Conservation (phyloP, 768 basidiomycete genomes). For the Hemileccinum impolitum region DNA sequence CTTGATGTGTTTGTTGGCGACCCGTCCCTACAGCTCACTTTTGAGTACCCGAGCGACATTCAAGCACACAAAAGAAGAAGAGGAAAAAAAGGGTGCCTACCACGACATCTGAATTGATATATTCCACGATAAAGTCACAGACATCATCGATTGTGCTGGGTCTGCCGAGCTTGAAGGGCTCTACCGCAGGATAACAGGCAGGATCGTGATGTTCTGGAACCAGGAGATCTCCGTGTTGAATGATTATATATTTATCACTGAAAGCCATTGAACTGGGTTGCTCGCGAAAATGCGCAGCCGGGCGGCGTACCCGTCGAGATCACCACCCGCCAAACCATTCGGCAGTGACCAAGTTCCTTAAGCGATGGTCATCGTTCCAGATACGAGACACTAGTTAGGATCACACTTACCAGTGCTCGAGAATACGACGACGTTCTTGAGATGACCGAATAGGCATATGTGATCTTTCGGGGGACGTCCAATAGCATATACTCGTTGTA, state of each 20-base stretch:
- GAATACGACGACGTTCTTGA: constrained; percentile 73
- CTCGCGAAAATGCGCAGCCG: not conserved
- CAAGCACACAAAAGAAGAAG: too few relatives aligned
- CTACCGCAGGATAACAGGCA: constrained; percentile 47
- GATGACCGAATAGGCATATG: constrained; percentile 53
- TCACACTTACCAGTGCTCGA: constrained; percentile 51
- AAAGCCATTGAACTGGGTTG: not conserved
- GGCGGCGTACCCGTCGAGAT: constrained; percentile 66
- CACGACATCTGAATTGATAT: constrained; percentile 79
- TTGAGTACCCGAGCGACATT: constrained; percentile 13
- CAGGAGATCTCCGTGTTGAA: constrained; percentile 51
- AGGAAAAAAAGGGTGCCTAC: constrained; percentile 33
- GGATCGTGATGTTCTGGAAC: constrained; percentile 49
- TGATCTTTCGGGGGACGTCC: constrained; percentile 59
- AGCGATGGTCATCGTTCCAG: not conserved
- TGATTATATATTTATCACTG: constrained; percentile 67
- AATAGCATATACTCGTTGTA: constrained; percentile 68
- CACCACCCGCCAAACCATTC: constrained; percentile 70
- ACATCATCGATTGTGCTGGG: constrained; percentile 65
- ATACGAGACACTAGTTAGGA: not conserved
- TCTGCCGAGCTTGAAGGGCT: constrained; percentile 37
- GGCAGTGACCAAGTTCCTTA: constrained; percentile 61
- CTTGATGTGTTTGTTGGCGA: constrained; percentile 63
- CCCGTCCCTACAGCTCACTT: constrained; percentile 49
- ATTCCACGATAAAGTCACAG: constrained; percentile 78